Base-by-base conservation (phyloP, 2,329 filamentous ascomycete genomes). In the Colletotrichum sp. region DNA sequence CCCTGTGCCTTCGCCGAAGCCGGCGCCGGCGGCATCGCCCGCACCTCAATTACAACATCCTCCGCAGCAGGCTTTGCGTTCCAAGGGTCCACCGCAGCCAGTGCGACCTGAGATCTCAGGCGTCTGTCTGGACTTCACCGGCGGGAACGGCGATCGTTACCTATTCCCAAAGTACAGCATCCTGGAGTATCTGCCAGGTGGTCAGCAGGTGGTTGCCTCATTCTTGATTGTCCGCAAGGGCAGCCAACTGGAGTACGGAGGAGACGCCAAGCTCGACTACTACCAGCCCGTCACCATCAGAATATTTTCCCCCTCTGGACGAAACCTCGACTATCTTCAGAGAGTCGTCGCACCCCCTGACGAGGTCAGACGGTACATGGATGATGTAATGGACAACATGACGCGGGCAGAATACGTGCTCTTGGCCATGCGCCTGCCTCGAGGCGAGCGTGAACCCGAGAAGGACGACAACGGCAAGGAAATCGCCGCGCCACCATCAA, bases 161-260 rank as follows among this genome's bases (percentile, higher is more conserved):
- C 85, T 95, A 64, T 96, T 97, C 77, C 95, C 95, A 3, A 94
- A 93, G 78, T 93, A 94, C 81, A 94, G 93, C 83, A 93, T 96
- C 38, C 83, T 96, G 66, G 94, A 97, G 81, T 93, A 91, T 80
- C 85, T 93, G 3, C 81, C 86, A 12, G 83, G 87, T 6, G 90
- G 90, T 3, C 90, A 91, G 66, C 89, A 92, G 73, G 89, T 94
- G 3, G 89, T 95, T 58, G 93, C 93, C 5, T 96, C 94, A 1
- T 97, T 96, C 80, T 86, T 97, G 13, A 92, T 96, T 75, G 93
- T 95, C 8, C 92, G 94, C 65, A 93, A 93, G 82, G 94, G 93
- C 34, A 93, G 92, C 78, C 88, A 87, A n/a, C 90, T 91, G 3
- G 92, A 94, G 78, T 91, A 92, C 73, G 88, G 90, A 71, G 91